Conservation (phyloP, 441 rosid species). For the Hura crepitans region DNA sequence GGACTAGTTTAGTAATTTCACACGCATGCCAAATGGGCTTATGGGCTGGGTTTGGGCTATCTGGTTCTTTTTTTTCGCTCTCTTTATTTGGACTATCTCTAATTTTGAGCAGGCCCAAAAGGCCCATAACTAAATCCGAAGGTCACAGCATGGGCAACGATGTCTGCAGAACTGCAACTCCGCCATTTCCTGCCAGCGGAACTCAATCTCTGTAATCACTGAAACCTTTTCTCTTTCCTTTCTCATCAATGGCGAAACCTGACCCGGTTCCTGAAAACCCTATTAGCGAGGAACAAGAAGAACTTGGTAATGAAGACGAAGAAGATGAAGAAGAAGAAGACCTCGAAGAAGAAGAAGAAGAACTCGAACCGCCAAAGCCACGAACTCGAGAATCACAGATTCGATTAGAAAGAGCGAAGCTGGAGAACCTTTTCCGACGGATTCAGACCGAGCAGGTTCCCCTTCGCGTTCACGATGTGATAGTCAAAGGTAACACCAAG, state of each 20-base stretch:
- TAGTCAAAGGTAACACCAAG: slow-evolving; percentile 69
- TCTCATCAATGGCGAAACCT: slow-evolving; percentile 33
- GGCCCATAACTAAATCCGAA: neutral
- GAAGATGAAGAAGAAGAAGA: slow-evolving; percentile 30
- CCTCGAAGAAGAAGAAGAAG: slow-evolving; percentile 30
- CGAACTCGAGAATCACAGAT: slow-evolving; percentile 29
- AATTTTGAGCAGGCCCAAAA: slow-evolving; percentile 18
- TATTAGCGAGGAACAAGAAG: slow-evolving; percentile 24
- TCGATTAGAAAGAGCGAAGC: slow-evolving; percentile 34
- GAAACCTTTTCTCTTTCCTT: slow-evolving; percentile 2
- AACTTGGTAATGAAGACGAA: slow-evolving; percentile 28
- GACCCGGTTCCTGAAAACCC: slow-evolving; percentile 32
- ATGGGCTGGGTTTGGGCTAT: neutral
- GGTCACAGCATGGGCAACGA: neutral
- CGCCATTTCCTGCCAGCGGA: slow-evolving; percentile 18
- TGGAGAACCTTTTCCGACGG: slow-evolving; percentile 47
- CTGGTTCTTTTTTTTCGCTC: neutral
- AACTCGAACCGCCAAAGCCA: slow-evolving; percentile 26
- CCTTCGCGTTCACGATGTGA: slow-evolving; percentile 79
- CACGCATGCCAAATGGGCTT: too few relatives aligned
- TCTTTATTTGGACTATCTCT: slow-evolving; percentile 23
- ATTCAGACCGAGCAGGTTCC: slow-evolving; percentile 52
- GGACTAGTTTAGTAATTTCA: too few relatives aligned
- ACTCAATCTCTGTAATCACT: slow-evolving; percentile 29
- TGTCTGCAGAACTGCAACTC: neutral